Evolutionary conservation across 495 filamentous ascomycete species (phyloP), one percentile per base, ranked within the genome.

Genomic region (Xylaria grammica): DNA sequence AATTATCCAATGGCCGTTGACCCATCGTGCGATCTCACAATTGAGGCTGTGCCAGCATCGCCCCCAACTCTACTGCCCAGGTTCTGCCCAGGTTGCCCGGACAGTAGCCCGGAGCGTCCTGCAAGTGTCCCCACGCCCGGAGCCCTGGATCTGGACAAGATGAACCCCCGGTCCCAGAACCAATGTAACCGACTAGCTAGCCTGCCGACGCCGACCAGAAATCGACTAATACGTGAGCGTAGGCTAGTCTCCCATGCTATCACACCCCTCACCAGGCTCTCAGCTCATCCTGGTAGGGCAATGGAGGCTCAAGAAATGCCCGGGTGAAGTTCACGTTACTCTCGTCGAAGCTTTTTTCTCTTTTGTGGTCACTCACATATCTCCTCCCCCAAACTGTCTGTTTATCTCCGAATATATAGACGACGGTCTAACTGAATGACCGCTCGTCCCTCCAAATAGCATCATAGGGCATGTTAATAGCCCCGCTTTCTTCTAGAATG

Each of bases 31-130:
- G n/a, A n/a, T n/a, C 1, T 56, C 32, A 7, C 19, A 55, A 22
- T n/a, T 40, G 19, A 42, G 32, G 34, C 34, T 56, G 53, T 42
- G 53, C 26, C 36, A 27, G 22, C 53, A 40, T 56, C 53, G 53
- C 53, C 53, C 53, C 53, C 38, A 2, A 34, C 13, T 42, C n/a
- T n/a, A n/a, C n/a, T n/a, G n/a, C n/a, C n/a, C n/a, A n/a, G n/a
- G n/a, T n/a, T n/a, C n/a, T n/a, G n/a, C n/a, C n/a, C n/a, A n/a
- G n/a, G n/a, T n/a, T n/a, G n/a, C n/a, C n/a, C n/a, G n/a, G n/a
- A n/a, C n/a, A n/a, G n/a, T n/a, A n/a, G 34, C 34, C 15, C 1
- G 32, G 22, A 19, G 11, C 1, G 26, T 55, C 36, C 53, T 56
- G 34, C 53, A 56, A 27, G 53, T 27, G 13, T 56, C 34, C n/a